A percentile compares a stretch with the other conserved stretches of the same genome.
Evolutionary conservation across 345 rosid species (phyloP).

Genomic region (Streptanthus diversifolius): DNA sequence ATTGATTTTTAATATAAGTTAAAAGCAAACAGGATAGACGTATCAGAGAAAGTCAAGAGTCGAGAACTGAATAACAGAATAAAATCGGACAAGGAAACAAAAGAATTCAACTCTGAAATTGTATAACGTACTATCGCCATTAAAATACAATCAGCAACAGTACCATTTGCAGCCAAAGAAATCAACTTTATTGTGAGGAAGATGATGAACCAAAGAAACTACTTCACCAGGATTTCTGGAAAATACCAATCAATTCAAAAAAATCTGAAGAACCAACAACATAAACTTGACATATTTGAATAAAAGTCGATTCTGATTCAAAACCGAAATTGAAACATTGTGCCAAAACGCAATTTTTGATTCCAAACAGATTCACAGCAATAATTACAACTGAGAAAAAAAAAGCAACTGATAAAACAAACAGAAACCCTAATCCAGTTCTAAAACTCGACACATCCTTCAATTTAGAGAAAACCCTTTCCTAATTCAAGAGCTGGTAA

Average conservation of each 20-base stretch:
- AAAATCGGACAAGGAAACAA: too few relatives aligned
- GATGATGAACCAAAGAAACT: not conserved
- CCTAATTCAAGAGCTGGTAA: constrained; percentile 35
- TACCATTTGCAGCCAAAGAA: not conserved
- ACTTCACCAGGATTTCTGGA: not conserved
- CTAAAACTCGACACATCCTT: not conserved
- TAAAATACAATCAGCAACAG: not conserved
- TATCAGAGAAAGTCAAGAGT: too few relatives aligned
- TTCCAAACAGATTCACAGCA: not conserved
- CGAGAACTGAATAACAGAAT: too few relatives aligned
- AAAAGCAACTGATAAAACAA: not conserved
- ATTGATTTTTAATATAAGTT: too few relatives aligned
- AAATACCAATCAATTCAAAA: not conserved
- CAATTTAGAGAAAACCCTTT: not conserved
- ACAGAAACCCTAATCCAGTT: not conserved
- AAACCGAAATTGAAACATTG: not conserved
- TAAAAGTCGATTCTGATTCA: not conserved
- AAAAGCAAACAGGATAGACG: too few relatives aligned
- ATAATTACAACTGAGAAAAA: not conserved
- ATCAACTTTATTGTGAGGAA: not conserved
- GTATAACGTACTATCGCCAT: not conserved
- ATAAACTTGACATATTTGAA: not conserved
- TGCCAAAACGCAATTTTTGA: not conserved
- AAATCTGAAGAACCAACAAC: not conserved
- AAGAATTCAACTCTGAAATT: too few relatives aligned